phyloP scores from a whole-genome alignment of 2,329 filamentous ascomycete genomes.

The Colletotrichum musicola region DNA sequence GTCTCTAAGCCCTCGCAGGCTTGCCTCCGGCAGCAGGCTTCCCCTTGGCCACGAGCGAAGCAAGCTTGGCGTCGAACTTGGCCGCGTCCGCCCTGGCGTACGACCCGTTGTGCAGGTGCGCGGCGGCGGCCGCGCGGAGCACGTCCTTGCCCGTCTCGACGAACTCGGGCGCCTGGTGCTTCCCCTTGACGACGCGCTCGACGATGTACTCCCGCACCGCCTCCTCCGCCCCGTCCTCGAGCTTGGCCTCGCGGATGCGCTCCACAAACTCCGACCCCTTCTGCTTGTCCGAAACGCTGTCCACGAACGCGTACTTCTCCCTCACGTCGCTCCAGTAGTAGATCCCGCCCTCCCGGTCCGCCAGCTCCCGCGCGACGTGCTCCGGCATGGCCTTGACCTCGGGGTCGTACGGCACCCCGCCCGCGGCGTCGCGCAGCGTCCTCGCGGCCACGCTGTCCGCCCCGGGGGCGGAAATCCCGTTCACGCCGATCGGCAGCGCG shows the following conservation, averaged over 20 bases:
- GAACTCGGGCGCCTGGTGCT: conserved; percentile 52
- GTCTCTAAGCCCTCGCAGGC: not conserved
- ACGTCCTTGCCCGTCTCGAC: conserved; percentile 44
- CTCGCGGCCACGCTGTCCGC: not conserved
- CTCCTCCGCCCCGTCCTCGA: conserved; percentile 49
- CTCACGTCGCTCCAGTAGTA: conserved; percentile 42
- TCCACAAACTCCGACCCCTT: conserved; percentile 24
- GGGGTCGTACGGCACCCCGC: not conserved
- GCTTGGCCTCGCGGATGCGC: conserved; percentile 43
- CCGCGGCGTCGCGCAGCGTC: not conserved
- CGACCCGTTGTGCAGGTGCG: conserved; percentile 54
- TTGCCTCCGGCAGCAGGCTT: conserved; percentile 37
- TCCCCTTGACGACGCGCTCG: conserved; percentile 50
- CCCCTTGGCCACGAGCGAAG: conserved; percentile 44
- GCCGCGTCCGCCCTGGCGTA: conserved; percentile 50
- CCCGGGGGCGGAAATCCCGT: not conserved
- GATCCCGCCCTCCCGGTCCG: conserved; percentile 26
- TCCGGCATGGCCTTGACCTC: conserved; percentile 37
- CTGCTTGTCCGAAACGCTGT: conserved; percentile 21
- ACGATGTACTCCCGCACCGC: conserved; percentile 49
- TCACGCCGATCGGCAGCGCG: conserved; percentile 45
- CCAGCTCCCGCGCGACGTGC: conserved; percentile 48
- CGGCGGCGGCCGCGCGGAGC: conserved; percentile 50
- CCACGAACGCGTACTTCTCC: conserved; percentile 39
- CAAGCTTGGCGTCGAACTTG: conserved; percentile 56